Evolutionary conservation across 495 filamentous ascomycete species (phyloP), one percentile per base, ranked within the genome.

Genomic region (Xylaria sp.): DNA sequence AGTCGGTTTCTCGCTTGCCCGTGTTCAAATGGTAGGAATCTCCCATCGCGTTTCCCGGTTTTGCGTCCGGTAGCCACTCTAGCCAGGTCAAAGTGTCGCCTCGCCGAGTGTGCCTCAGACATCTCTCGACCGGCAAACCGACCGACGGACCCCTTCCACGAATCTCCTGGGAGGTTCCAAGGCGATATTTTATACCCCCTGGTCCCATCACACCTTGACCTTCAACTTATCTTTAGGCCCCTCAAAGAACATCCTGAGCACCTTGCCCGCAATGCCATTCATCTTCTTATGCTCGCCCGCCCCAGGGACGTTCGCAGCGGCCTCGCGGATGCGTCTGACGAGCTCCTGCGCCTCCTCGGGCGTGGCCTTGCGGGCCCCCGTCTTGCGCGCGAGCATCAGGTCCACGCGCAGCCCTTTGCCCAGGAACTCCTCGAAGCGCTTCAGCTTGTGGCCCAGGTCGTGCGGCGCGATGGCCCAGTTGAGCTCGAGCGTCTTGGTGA

Each of bases 381-480:
- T 79, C 78, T 83, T 86, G 35, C 73, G 68, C 67, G 84, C 84
- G 67, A 95, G 70, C 59, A 88, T 59, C 15, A 94, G 71, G 73
- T 92, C 87, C 44, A 95, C 91, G 74, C 78, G 85, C 43, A 81
- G 75, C 3, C 92, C 92, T 73, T 92, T 90, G 9, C 77, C 77
- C 72, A 95, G 72, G 71, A 94, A 95, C 57, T 73, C 80, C 61
- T 80, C 79, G 77, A 94, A 72, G 79, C 88, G 85, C 55, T 84
- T 83, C 74, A 92, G 67, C 59, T 88, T 86, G 76, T 92, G 89
- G 4, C 74, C 73, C 31, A 94, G 80, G 79, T 95, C 92, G 78
- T 92, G 83, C 12, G 77, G 72, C 66, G 88, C 89, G 72, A 95
- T 94, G 33, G 91, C 89, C 94, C 94, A 97, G 79, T 93, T 93